Evolutionary conservation across 169 alveolate species (phyloP).

Genomic region (Perkinsus marinus): DNA sequence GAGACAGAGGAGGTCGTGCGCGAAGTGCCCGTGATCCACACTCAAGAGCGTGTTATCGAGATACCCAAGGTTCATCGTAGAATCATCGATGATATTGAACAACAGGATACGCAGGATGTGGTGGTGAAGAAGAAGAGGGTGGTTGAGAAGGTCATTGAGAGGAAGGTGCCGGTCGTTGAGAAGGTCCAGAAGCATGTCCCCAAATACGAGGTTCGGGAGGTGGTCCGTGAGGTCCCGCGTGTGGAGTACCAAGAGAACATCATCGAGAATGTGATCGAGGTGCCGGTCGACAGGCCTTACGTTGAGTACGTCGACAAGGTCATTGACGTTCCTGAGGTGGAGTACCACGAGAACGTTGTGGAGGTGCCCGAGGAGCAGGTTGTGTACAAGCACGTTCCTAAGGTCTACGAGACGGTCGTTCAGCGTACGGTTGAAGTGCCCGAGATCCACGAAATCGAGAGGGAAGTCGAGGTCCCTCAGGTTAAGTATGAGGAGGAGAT

Average conservation of each 20-base stretch:
- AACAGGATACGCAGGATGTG: background rate
- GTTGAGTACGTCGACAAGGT: background rate
- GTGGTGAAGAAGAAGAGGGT: background rate
- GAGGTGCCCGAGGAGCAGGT: background rate
- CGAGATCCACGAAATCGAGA: background rate
- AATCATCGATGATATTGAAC: background rate
- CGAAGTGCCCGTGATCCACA: background rate
- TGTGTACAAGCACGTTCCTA: background rate
- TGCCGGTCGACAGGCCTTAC: background rate
- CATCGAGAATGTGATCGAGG: conserved; percentile 28
- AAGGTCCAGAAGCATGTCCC: conserved; percentile 51
- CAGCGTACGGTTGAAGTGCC: background rate
- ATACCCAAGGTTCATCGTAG: background rate
- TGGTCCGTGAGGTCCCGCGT: conserved; percentile 47
- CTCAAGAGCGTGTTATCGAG: background rate
- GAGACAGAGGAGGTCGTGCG: background rate
- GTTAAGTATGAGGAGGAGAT: background rate
- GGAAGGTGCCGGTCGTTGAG: conserved; percentile 46
- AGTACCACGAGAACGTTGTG: background rate
- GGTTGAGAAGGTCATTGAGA: conserved; percentile 55
- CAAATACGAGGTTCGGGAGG: conserved; percentile 54
- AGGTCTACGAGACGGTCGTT: background rate
- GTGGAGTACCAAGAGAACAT: conserved; percentile 55
- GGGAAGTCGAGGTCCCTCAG: background rate
- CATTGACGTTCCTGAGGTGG: background rate